These are phyloP conservation scores for Pseudogymnoascus sp. DNA, from an alignment of 2,329 filamentous ascomycete genomes.

Conservation along the genomic window DNA sequence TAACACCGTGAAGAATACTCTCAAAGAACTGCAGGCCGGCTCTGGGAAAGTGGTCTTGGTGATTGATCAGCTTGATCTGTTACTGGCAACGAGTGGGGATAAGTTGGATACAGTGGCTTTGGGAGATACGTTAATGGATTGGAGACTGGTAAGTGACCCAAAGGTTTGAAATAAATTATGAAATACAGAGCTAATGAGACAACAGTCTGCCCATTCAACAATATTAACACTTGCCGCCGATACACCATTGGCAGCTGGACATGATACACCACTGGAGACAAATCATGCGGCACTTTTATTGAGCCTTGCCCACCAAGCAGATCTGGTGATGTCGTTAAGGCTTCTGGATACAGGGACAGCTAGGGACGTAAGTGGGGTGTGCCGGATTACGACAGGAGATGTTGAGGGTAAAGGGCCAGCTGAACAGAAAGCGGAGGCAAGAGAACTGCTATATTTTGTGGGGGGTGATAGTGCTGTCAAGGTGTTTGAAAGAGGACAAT, in stretches of 20 bases:
- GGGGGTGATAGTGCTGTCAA: slow-evolving; percentile 68
- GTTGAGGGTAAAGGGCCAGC: slow-evolving; percentile 25
- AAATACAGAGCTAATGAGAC: neutral
- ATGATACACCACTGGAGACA: slow-evolving; percentile 57
- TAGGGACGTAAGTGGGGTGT: slow-evolving; percentile 79
- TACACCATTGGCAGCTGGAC: slow-evolving; percentile 54
- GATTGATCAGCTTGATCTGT: slow-evolving; percentile 55
- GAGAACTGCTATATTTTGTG: slow-evolving; percentile 74
- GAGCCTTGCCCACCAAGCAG: slow-evolving; percentile 64
- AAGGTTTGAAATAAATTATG: neutral
- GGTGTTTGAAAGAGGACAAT: slow-evolving; percentile 76
- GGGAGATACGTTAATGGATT: slow-evolving; percentile 45
- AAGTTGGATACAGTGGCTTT: slow-evolving; percentile 38
- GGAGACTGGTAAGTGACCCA: slow-evolving; percentile 51
- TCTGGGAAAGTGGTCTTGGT: slow-evolving; percentile 45
- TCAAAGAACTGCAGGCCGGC: slow-evolving; percentile 14
- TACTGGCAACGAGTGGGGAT: slow-evolving; percentile 50
- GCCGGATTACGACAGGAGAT: slow-evolving; percentile 60
- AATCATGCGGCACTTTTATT: slow-evolving; percentile 64
- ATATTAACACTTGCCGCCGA: slow-evolving; percentile 66
- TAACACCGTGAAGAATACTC: slow-evolving; percentile 16
- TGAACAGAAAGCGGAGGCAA: slow-evolving; percentile 39
- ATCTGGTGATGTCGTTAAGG: slow-evolving; percentile 62
- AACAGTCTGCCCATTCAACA: slow-evolving; percentile 53
- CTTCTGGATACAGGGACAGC: slow-evolving; percentile 81